A percentile compares a stretch with the other conserved stretches of the same genome.
phyloP scores from a whole-genome alignment of 2,329 filamentous ascomycete genomes.

The Dactylellina haptotyla region DNA sequence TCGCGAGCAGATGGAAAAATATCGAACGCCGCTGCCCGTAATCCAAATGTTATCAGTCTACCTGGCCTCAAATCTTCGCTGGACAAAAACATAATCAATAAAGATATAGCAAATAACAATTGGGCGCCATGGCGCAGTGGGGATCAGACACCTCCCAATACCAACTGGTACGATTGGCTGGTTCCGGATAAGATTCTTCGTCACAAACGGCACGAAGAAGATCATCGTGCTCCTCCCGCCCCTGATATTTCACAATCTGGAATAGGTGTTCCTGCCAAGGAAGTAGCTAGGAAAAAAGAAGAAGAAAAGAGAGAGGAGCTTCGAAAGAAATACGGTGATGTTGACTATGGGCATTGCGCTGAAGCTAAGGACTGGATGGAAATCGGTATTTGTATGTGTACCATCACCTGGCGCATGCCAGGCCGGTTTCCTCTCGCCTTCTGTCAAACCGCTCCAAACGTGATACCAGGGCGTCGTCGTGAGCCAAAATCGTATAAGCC shows the following conservation, averaged over 20 bases:
- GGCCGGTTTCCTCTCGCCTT: slow-evolving; percentile 34
- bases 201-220: neutral
- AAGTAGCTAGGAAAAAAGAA: neutral
- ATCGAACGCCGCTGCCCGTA: neutral
- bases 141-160: neutral
- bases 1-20: neutral
- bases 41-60: neutral
- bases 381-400: slow-evolving; percentile 44
- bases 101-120: neutral
- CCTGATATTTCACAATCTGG: neutral
- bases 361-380: slow-evolving; percentile 22
- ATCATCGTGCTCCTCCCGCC: neutral
- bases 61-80: neutral
- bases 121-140: slow-evolving; percentile 15
- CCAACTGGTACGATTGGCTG: slow-evolving; percentile 22
- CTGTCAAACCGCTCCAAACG: slow-evolving; percentile 18
- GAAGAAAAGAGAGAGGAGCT: neutral
- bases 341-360: slow-evolving; percentile 40
- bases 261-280: neutral
- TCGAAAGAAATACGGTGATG: slow-evolving; percentile 7
- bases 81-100: neutral
- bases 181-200: slow-evolving; percentile 24
- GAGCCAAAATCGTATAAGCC: neutral
- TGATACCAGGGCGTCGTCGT: neutral
- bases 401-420: slow-evolving; percentile 38